Evolutionary conservation across 768 basidiomycete species (phyloP), one percentile per base, ranked within the genome.

Genomic region (Boletus pseudo-olivaceus): DNA sequence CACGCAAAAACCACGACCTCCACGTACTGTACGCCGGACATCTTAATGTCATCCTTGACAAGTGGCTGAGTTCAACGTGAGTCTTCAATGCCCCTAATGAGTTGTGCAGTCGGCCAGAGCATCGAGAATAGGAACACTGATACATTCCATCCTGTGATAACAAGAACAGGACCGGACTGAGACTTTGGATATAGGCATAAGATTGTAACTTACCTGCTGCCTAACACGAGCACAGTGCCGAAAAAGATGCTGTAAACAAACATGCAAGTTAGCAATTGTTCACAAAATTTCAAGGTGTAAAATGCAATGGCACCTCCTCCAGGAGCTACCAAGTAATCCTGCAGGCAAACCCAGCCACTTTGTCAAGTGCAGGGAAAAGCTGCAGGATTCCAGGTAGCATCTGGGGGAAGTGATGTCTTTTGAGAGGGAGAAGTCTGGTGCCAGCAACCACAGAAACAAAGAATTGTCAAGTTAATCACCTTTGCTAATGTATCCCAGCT

Each of bases 21-120:
- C 37, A 60, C 66, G 2, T 56, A 70, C 68, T 63, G n/a, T 48
- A 56, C 2, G 57, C 55, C 0, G 67, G 70, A 51, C 69, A 70
- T 20, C 33, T 39, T 10, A 70, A n/a, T n/a, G 62, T 38, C 5
- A 70, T 52, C 27, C 69, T 60, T 17, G 69, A 70, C 29, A 70
- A 8, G 38, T 70, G 69, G 27, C 69, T 70, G 19, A 72, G 61
- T 20, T 72, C 64, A 1, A 72, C 51, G 33, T 70, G 69, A 2
- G 48, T 55, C 39, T 60, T 67, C 33, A 70, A 17, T n/a, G 55
- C 61, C 3, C 26, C 30, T 19, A 33, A 37, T 3, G 70, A 60
- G 19, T 10, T 34, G 30, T 70, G 69, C 19, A 58, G 7, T 27
- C 68, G 62, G 9, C 70, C 69, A 41, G 69, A 55, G 20, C 69